Evolutionary conservation across 306 rosid genomes (phyloP), one percentile per base, ranked within the genome.

Genomic region (Benincasa hispida): DNA sequence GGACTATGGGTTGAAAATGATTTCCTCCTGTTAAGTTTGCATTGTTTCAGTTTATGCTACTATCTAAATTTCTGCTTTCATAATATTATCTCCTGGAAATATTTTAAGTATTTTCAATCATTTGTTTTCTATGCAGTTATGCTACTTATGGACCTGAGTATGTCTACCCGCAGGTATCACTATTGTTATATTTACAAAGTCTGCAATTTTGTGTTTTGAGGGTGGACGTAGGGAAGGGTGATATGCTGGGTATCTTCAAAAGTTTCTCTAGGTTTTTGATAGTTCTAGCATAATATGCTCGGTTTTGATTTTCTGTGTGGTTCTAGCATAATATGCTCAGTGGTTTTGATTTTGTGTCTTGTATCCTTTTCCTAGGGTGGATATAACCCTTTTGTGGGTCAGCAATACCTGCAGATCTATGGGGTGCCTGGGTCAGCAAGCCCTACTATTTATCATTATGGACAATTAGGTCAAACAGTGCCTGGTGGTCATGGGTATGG

Each of bases 111-210:
- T 48, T 48, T 74, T 34, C 51, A 35, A 35, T 54, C 22, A 35
- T 74, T 74, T 14, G 0, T 55, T 55, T 53, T 82, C 72, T 73
- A 60, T 86, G 89, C 89, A 93, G 98, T 87, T 93, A 91, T 88
- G 82, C 93, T 67, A 30, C 96, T 45, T 90, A 91, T 81, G 98
- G 97, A 78, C 94, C 92, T n/a, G 98, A 93, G 53, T 91, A 85
- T 77, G 47, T 79, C 79, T 91, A 88, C 78, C 88, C 87, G 54
- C 98, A 93, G 97, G 98, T 93, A 51, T 77, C 14, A n/a, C 30
- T 27, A 12, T 77, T n/a, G 25, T 28, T 53, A 41, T 72, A 37
- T 60, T 78, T 60, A 60, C 67, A 77, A 28, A 21, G 74, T 53
- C 60, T 48, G 76, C 73, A 79, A 37, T 53, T 8, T 60, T 82